phyloP scores from a whole-genome alignment of 257 asterid genomes.

The Prunella vulgaris region DNA sequence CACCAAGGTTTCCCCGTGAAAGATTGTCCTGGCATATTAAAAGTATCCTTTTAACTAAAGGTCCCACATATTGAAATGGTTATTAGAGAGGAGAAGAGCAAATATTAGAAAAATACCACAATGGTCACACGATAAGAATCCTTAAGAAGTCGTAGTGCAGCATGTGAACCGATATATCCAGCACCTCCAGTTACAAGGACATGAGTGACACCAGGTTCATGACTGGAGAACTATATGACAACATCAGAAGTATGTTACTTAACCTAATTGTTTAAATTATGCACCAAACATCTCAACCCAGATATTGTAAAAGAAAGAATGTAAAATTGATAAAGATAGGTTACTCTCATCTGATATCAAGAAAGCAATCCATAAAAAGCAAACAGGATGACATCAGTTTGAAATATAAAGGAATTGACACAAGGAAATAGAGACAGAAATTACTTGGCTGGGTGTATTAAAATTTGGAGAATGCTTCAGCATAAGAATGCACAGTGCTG shows the following conservation, averaged over 20 bases:
- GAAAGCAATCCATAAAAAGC: not conserved
- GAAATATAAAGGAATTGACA: slow-evolving; percentile 5
- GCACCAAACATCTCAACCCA: not conserved
- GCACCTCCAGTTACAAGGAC: slow-evolving; percentile 97
- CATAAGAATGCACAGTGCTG: slow-evolving; percentile 59
- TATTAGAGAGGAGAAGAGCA: not conserved
- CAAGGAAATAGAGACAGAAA: not conserved
- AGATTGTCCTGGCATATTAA: slow-evolving; percentile 65
- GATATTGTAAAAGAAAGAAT: too few relatives aligned
- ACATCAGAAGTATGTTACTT: slow-evolving; percentile 5
- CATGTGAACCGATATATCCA: slow-evolving; percentile 93
- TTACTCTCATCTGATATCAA: not conserved
- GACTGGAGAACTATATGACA: slow-evolving; percentile 58
- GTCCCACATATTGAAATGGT: not conserved
- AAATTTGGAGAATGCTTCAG: slow-evolving; percentile 51
- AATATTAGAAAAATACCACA: slow-evolving; percentile 52
- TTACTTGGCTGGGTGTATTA: slow-evolving; percentile 53
- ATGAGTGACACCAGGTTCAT: slow-evolving; percentile 82
- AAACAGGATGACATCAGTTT: not conserved
- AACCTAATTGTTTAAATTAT: not conserved
- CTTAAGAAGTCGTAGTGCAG: slow-evolving; percentile 75
- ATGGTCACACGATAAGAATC: slow-evolving; percentile 83
- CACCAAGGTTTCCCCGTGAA: slow-evolving; percentile 88
- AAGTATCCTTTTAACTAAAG: not conserved
- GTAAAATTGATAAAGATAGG: not conserved